Evolutionary conservation across 2,329 filamentous ascomycete genomes (phyloP), one percentile per base, ranked within the genome.

Genomic region (Colletotrichum melonis): DNA sequence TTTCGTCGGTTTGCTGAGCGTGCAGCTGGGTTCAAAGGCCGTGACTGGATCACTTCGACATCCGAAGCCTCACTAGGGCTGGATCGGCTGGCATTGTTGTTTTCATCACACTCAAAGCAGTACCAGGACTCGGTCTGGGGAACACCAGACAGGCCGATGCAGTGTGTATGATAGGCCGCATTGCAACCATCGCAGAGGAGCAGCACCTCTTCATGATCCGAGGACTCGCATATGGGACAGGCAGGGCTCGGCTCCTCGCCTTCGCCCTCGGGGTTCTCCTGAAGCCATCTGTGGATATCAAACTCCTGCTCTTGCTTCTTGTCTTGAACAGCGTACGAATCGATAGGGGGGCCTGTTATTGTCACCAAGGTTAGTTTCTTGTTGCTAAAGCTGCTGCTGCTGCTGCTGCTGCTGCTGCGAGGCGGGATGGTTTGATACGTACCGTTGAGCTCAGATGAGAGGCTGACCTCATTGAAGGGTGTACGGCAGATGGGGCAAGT

Each of bases 401-500:
- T 24, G 24, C 24, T 24, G 24, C 28, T 24, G 24, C 24, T 24
- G 24, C 26, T 32, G 8, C 19, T n/a, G 14, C 42, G 19, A 62
- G 11, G 52, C 22, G 35, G 56, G 52, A 56, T 69, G 49, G 42
- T 62, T 70, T 26, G 64, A 71, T 73, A 73, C 71, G 71, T 73
- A 73, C 71, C 71, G 35, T 73, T 73, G 56, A 73, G 85, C 77
- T 89, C 91, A 80, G 93, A 91, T 82, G 93, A 93, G 74, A 99
- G 92, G 81, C 97, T 92, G 76, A 99, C 95, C 78, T 93, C 86
- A 83, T 98, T 96, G 86, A 99, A 98, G 75, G 90, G 91, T 78
- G 94, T 93, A 77, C 97, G 94, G 84, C 97, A 99, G 82, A 99
- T 98, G 58, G 97, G 97, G 83, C 97, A 99, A 81, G 95, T 98